A percentile compares a stretch with the other conserved stretches of the same genome.
phyloP scores from a whole-genome alignment of 257 asterid genomes.

The Parsonsia alboflavescens region DNA sequence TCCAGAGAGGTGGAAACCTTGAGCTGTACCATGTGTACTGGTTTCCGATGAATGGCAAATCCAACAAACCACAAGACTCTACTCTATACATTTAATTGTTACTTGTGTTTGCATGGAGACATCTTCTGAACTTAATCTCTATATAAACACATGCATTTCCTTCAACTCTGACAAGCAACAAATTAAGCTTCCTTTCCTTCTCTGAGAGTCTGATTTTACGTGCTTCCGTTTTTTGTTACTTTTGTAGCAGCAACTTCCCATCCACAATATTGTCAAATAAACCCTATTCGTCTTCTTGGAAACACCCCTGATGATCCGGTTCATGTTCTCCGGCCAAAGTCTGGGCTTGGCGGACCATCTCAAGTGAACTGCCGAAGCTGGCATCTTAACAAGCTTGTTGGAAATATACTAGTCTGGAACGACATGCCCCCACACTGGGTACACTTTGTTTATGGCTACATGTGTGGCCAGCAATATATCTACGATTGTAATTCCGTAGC shows the following conservation, averaged over 20 bases:
- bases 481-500: conserved; percentile 43
- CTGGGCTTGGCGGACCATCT: conserved; percentile 29
- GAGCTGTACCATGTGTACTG: too few relatives aligned
- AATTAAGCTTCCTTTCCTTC: too few relatives aligned
- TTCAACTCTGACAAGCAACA: too few relatives aligned
- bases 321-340: conserved; percentile 38
- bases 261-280: background rate
- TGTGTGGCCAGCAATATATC: conserved; percentile 56
- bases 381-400: conserved; percentile 64
- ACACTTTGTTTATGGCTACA: conserved; percentile 51
- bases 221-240: background rate
- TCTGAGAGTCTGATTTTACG: too few relatives aligned
- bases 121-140: too few relatives aligned
- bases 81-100: too few relatives aligned
- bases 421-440: conserved; percentile 44
- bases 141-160: too few relatives aligned
- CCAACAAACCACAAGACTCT: too few relatives aligned
- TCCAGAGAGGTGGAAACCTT: too few relatives aligned
- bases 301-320: conserved; percentile 23
- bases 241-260: conserved; percentile 1
- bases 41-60: too few relatives aligned
- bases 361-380: conserved; percentile 62
- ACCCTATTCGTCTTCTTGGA: background rate
- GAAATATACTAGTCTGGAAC: conserved; percentile 40
- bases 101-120: too few relatives aligned